Percentiles rank a stretch among this genome's conserved stretches.
Evolutionary conservation across 805 yeast species (phyloP).

Genomic region (Wickerhamomyces chaumierensis): DNA sequence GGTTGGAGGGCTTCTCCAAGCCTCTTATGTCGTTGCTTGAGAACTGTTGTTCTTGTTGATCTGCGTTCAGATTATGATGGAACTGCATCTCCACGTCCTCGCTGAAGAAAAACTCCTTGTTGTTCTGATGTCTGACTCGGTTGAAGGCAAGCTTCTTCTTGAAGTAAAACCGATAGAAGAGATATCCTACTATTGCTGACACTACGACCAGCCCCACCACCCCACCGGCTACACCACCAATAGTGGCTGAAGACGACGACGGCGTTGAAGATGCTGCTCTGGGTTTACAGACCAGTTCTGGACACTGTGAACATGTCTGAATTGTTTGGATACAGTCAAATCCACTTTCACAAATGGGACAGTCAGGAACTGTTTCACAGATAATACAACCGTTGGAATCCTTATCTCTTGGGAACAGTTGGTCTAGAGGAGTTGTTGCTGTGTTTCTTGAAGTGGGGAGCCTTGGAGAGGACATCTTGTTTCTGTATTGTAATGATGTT

Average conservation of each 20-base stretch:
- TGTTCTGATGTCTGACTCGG: constrained; percentile 16
- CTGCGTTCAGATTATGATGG: constrained; percentile 13
- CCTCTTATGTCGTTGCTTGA: not conserved
- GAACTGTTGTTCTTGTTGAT: constrained; percentile 11
- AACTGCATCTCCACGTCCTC: constrained; percentile 19
- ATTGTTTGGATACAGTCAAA: constrained; percentile 45
- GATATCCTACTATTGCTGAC: constrained; percentile 27
- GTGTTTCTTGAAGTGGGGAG: too few species aligned
- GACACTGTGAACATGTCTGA: constrained; percentile 48
- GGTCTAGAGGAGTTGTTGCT: too few species aligned
- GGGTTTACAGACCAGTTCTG: constrained; percentile 38
- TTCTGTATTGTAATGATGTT: too few species aligned
- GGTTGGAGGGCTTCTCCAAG: constrained; percentile 19
- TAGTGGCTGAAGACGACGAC: constrained; percentile 9
- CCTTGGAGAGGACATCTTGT: too few species aligned
- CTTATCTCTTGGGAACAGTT: constrained; percentile 3
- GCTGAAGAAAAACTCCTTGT: constrained; percentile 17
- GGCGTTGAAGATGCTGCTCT: constrained; percentile 9
- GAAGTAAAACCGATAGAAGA: constrained; percentile 32
- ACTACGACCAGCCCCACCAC: constrained; percentile 52
- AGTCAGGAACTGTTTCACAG: constrained; percentile 29
- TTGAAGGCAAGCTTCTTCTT: constrained; percentile 21
- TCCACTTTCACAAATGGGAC: constrained; percentile 43
- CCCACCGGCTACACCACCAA: constrained; percentile 65
- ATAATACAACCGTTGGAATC: constrained; percentile 27